A percentile compares a stretch with the other conserved stretches of the same genome.
Evolutionary conservation across 306 rosid species (phyloP).

Genomic region (Gillenia trifoliata): DNA sequence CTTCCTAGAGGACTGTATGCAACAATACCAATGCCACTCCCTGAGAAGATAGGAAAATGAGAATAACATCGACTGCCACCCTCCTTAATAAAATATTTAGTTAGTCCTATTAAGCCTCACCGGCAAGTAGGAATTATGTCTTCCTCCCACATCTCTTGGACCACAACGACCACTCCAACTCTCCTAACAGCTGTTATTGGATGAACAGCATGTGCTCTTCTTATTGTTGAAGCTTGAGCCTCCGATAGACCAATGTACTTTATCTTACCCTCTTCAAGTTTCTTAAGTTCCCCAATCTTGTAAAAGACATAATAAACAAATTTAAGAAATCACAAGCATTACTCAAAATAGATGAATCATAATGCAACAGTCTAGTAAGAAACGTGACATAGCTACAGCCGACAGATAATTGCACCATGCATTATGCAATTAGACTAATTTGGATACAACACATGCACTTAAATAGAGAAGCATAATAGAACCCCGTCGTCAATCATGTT

Average conservation of each 20-base stretch:
- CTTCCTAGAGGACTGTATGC: slow-evolving; percentile 66
- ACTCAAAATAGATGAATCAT: too few relatives aligned
- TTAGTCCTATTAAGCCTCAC: slow-evolving; percentile 19
- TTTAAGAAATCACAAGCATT: neutral
- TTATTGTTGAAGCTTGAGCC: slow-evolving; percentile 68
- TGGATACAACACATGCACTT: neutral
- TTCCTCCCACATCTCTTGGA: slow-evolving; percentile 52
- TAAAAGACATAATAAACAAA: neutral
- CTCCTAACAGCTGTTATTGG: slow-evolving; percentile 72
- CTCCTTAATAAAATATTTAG: neutral
- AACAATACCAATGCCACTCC: slow-evolving; percentile 60
- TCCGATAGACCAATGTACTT: slow-evolving; percentile 65
- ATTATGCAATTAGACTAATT: neutral
- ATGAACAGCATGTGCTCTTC: slow-evolving; percentile 75
- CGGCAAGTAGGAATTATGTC: slow-evolving; percentile 67
- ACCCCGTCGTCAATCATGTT: neutral
- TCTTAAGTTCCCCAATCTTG: slow-evolving; percentile 67
- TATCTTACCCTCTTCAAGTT: slow-evolving; percentile 61
- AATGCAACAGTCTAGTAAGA: too few relatives aligned
- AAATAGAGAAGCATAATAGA: neutral
- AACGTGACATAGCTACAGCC: too few relatives aligned
- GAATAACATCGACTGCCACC: neutral
- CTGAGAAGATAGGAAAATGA: slow-evolving; percentile 11
- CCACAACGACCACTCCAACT: slow-evolving; percentile 73
- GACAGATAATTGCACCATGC: too few relatives aligned